Base-by-base conservation (phyloP, 1,139 yeast species). In the Zygosaccharomyces sapae region DNA sequence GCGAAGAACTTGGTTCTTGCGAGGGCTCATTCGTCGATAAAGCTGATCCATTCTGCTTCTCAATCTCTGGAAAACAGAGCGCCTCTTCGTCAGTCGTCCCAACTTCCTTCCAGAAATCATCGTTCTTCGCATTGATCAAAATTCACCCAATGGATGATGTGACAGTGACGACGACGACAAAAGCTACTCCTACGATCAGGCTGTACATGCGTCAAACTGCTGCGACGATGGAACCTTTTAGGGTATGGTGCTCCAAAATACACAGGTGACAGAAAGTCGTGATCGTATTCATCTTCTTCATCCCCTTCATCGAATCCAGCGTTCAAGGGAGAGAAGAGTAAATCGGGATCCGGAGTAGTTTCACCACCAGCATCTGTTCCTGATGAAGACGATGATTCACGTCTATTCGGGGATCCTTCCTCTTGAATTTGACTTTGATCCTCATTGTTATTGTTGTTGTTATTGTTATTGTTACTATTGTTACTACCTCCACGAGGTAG, bases 71-170 rank as follows among this genome's bases (percentile, higher is more conserved):
- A 20, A 39, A 44, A 18, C 51, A 52, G 5, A 54, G 42, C 3
- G 57, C 54, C 29, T 55, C 60, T 43, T 55, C 58, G 16, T 48
- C 49, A 7, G 61, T 55, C 19, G 47, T 40, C 5, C 52, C 54
- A 13, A 61, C 63, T 39, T 61, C 65, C 37, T 62, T 62, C 67
- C 67, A 62, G 47, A 62, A 63, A 44, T 63, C 66, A 24, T 54
- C 52, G 46, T 54, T 57, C 31, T 44, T 44, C 8, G 45, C 25
- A 16, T 44, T 50, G 16, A 47, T 50, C 36, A 56, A 37, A 52
- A 41, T 20, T 50, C 58, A 37, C 46, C 55, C 36, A 42, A 40
- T 6, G 47, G 37, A 30, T 39, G 46, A 33, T 38, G 40, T 13
- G 39, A 19, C 27, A 44, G 12, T 27, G 34, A 38, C 24, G 41